Percentiles rank a stretch among this genome's conserved stretches.
Evolutionary conservation across 345 rosid species (phyloP).

Genomic region (Mangifera indica): DNA sequence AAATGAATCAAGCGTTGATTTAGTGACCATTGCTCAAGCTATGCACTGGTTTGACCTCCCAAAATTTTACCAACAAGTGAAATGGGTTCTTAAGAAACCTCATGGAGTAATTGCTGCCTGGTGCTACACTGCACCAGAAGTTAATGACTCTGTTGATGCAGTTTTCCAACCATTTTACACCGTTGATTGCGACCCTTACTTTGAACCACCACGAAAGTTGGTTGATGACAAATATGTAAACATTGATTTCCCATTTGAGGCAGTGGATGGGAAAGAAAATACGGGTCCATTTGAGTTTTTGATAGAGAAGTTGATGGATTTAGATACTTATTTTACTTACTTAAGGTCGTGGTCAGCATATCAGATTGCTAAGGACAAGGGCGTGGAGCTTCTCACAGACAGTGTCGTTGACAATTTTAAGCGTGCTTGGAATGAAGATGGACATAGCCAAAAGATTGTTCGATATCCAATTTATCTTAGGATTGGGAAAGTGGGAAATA

Average conservation of each 20-base stretch:
- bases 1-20: constrained; percentile 44
- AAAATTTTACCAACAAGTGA: constrained; percentile 54
- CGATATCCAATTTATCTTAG: constrained; percentile 56
- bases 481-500: constrained; percentile 59
- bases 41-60: constrained; percentile 75
- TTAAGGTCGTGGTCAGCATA: constrained; percentile 67
- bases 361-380: constrained; percentile 64
- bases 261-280: constrained; percentile 40
- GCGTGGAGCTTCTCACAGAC: constrained; percentile 54
- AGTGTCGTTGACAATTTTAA: constrained; percentile 40
- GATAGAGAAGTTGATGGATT: constrained; percentile 51
- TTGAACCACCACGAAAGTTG: constrained; percentile 57
- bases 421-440: constrained; percentile 57
- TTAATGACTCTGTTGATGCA: constrained; percentile 48
- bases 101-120: constrained; percentile 73
- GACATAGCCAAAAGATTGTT: constrained; percentile 35
- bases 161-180: constrained; percentile 49
- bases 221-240: constrained; percentile 56
- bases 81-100: constrained; percentile 69
- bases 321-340: constrained; percentile 54
- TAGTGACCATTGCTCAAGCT: constrained; percentile 77
- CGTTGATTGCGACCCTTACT: constrained; percentile 39
- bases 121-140: constrained; percentile 76
- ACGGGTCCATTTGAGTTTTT: constrained; percentile 61
- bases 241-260: constrained; percentile 72